Evolutionary conservation across 1,139 yeast species (phyloP).

Genomic region (Saccharomyces hybrid): DNA sequence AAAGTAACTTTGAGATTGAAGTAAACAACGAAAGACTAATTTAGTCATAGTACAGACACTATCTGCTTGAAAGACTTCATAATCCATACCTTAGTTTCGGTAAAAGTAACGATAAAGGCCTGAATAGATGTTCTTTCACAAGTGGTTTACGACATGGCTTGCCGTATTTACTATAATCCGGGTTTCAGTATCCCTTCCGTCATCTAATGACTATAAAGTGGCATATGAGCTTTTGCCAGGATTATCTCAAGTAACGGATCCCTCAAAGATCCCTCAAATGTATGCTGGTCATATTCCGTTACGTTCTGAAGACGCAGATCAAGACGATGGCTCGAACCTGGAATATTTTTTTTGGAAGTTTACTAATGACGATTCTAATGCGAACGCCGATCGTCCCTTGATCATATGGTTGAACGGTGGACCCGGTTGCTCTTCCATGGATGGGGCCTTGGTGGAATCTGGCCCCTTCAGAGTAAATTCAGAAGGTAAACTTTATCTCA

Average conservation of each 20-base stretch:
- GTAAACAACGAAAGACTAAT: not conserved
- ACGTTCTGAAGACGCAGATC: slow-evolving; percentile 28
- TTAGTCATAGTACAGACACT: not conserved
- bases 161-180: not conserved
- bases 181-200: slow-evolving; percentile 7
- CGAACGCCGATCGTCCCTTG: slow-evolving; percentile 33
- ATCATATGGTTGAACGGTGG: slow-evolving; percentile 93
- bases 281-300: slow-evolving; percentile 58
- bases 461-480: slow-evolving; percentile 73
- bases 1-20: not conserved
- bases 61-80: not conserved
- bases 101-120: not conserved
- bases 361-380: slow-evolving; percentile 21
- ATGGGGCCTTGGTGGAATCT: slow-evolving; percentile 87
- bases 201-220: slow-evolving; percentile 18
- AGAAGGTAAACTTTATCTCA: slow-evolving; percentile 39
- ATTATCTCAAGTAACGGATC: slow-evolving; percentile 15
- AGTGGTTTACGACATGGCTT: not conserved
- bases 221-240: slow-evolving; percentile 29
- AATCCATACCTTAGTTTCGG: not conserved
- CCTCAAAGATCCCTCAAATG: slow-evolving; percentile 36
- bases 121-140: not conserved
- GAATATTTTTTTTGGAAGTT: slow-evolving; percentile 80
- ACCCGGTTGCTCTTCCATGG: slow-evolving; percentile 97
- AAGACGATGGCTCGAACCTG: slow-evolving; percentile 48